Base-by-base conservation (phyloP, 2,329 filamentous ascomycete genomes). In the Fusarium temperatum region DNA sequence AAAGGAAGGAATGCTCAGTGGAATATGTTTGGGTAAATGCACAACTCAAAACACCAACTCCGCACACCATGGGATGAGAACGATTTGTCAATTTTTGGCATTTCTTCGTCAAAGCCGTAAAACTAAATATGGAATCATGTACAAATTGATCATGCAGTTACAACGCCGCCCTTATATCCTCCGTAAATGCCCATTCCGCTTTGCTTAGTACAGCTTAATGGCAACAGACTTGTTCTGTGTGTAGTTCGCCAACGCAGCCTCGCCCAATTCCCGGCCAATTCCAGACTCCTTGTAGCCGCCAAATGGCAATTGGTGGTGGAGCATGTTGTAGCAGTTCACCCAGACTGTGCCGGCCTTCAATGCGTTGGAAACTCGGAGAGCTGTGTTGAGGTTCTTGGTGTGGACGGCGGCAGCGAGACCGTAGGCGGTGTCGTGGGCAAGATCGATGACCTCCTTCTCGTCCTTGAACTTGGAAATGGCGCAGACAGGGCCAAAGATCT, bases 401-500 rank as follows among this genome's bases (percentile, higher is more conserved):
- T 96, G 94, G 51, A 97, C 88, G 74, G 93, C 94, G 62, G 94
- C 92, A 68, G 94, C 94, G 50, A 97, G 90, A 79, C 94, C 94
- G 85, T 96, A 97, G 75, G 84, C 90, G 80, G 90, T 92, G 84
- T 90, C 87, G 88, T 97, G 96, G 75, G 89, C 93, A 60, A 93
- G 84, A 75, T 87, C 85, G 83, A 97, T 91, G 72, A 90, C 93
- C 64, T 97, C 94, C 44, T 92, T 92, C 85, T 94, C 92, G 76
- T 88, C 90, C 87, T 92, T 92, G 89, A 97, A 97, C 87, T 96
- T 97, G 86, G 92, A 89, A 77, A 97, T 92, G 78, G 92, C 89
- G 86, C 91, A 93, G 74, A 97, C 94, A 67, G 94, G 94, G 74
- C 94, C 94, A 82, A 97, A 97, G 82, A 97, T 96, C 86, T 97